Base-by-base conservation (phyloP, 495 filamentous ascomycete species). In the Pseudoneurospora amorphoporcata region DNA sequence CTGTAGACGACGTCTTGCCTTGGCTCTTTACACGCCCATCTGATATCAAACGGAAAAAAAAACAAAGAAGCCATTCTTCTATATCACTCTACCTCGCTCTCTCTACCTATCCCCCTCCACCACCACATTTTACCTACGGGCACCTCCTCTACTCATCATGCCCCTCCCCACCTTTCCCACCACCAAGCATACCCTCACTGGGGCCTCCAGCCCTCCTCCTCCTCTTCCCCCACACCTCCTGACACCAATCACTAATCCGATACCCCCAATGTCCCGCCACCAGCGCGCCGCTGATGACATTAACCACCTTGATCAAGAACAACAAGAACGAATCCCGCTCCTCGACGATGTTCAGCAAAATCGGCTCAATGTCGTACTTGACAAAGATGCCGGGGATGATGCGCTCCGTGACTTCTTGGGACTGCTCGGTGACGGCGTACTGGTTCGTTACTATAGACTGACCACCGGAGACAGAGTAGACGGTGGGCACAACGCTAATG, bases 351-450 rank as follows among this genome's bases (percentile, higher is more conserved):
- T 90, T 89, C 39, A 99, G 84, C 76, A 93, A 80, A 76, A 99
- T 95, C 4, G 95, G 95, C 88, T 99, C 95, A 79, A 99, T 98
- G 81, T 98, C 95, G 80, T 95, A 99, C 85, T 98, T 98, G 87
- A 99, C 94, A 82, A 97, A 99, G 75, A 99, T 92, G 12, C 96
- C 96, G 1, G 95, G 95, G 7, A 97, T 88, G 8, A 85, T 83
- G 72, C 85, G 88, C 80, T 97, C 92, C 71, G 84, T 81, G 45
- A 98, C 84, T 8, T 83, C 75, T 70, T 88, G 86, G 70, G 86
- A 89, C 81, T 97, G 93, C 76, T 93, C 91, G 0, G 94, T 98
- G 0, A 96, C 95, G 47, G 94, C 95, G 86, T 99, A 99, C 81
- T 99, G 95, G 84, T 99, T 98, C 32, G 95, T 98, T 83, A 90